Conservation (phyloP, 306 rosid genomes). For the Prosopis cineraria region DNA sequence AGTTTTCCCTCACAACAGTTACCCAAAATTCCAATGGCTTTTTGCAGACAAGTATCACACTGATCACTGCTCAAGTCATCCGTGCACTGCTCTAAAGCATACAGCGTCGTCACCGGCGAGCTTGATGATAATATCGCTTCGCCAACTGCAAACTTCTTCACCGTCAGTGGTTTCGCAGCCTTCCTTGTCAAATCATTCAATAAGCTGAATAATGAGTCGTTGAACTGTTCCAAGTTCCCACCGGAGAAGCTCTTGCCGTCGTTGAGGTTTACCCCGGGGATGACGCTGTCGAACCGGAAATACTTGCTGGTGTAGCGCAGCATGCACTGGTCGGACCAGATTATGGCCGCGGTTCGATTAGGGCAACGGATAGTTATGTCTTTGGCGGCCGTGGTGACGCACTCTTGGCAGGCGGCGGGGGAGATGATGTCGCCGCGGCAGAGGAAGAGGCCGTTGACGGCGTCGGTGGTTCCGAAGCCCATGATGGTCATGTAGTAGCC, state of each 20-base stretch:
- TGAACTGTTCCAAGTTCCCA: not conserved
- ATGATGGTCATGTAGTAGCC: constrained; percentile 34
- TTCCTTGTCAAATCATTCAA: not conserved
- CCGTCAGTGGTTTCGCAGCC: not conserved
- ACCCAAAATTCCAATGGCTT: constrained; percentile 14
- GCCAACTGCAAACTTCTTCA: constrained; percentile 24
- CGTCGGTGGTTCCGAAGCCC: not conserved
- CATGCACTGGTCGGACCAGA: constrained; percentile 1
- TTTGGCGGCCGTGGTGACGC: not conserved
- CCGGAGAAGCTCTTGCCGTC: not conserved
- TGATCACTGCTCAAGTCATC: not conserved
- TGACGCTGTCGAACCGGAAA: not conserved
- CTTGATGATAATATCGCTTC: constrained; percentile 1
- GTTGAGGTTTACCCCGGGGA: not conserved
- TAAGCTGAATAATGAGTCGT: not conserved
- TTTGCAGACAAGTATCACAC: constrained; percentile 38
- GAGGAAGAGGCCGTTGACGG: constrained; percentile 1
- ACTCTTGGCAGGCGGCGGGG: not conserved
- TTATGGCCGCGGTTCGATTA: not conserved
- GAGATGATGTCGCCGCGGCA: not conserved
- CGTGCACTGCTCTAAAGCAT: constrained; percentile 32
- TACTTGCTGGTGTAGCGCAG: not conserved
- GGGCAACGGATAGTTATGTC: not conserved
- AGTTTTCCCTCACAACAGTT: constrained; percentile 43
- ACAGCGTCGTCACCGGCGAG: constrained; percentile 10